Base-by-base conservation (phyloP, 805 yeast species). In the Yarrowia phangngaensis region DNA sequence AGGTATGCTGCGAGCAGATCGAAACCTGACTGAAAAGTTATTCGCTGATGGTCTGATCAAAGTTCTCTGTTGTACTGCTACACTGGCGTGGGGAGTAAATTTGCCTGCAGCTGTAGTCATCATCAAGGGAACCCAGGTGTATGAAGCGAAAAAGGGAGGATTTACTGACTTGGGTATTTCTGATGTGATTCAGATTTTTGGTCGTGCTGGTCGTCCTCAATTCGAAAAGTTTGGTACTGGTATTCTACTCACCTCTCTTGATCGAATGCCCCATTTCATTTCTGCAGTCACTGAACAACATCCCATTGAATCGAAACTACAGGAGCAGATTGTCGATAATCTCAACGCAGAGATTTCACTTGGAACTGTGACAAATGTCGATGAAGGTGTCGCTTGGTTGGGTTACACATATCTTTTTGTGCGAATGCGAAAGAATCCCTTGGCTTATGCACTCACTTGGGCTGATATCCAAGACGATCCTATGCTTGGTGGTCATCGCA, bases 141-240 rank as follows among this genome's bases (percentile, higher is more conserved):
- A 92, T 61, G 95, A 92, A 62, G 75, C 97, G 0, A 86, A 89
- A 62, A 83, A 82, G 47, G 98, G 98, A 73, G 98, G 98, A 0
- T 86, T 80, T 60, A 78, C 82, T 2, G 98, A 92, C 61, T 70
- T 94, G 29, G 97, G 97, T 1, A 90, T 92, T 13, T 84, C 96
- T 0, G 99, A 92, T 68, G 95, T 92, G 29, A 84, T 94, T 53
- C 99, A 92, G 70, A 92, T 92, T 56, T 92, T 92, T 68, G 99
- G 99, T 58, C 84, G 99, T 70, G 98, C 98, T 20, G 99, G 99
- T 68, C 79, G 99, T 67, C 99, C 99, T 0, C 98, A 94, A 58
- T 92, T 79, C 65, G 95, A 90, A 57, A 78, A 78, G 51, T 82
- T 75, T 60, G 99, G 98, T 72, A 85, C 90, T 2, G 97, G 97